A percentile compares a stretch with the other conserved stretches of the same genome.
Conservation (phyloP, 805 yeast genomes). For the Yamadazyma scolyti region DNA sequence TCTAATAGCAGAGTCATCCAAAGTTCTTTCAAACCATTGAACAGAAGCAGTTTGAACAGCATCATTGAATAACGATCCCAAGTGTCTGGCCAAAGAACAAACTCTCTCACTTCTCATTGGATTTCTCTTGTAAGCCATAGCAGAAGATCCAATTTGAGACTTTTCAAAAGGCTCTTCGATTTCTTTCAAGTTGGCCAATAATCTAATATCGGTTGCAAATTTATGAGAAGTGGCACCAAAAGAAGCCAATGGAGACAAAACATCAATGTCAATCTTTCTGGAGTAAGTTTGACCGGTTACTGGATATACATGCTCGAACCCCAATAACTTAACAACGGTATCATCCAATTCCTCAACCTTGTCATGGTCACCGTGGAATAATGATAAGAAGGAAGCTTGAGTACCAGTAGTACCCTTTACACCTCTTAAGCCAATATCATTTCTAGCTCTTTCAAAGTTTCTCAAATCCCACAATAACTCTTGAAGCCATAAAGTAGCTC, state of each 20-base stretch:
- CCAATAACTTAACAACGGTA: slow-evolving; percentile 87
- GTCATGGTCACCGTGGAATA: slow-evolving; percentile 96
- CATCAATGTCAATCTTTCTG: slow-evolving; percentile 95
- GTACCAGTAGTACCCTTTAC: slow-evolving; percentile 99
- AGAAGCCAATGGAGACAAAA: slow-evolving; percentile 86
- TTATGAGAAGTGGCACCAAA: slow-evolving; percentile 96
- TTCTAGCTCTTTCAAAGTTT: slow-evolving; percentile 92
- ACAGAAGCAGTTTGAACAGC: slow-evolving; percentile 96
- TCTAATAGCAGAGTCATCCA: slow-evolving; percentile 97
- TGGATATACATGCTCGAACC: slow-evolving; percentile 93
- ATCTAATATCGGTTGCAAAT: slow-evolving; percentile 94
- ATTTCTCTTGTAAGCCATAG: slow-evolving; percentile 99
- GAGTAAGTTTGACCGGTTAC: slow-evolving; percentile 99
- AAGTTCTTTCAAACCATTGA: slow-evolving; percentile 99
- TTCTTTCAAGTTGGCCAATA: slow-evolving; percentile 95
- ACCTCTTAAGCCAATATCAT: slow-evolving; percentile 94
- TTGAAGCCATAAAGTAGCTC: slow-evolving; percentile 97
- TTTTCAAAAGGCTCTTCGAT: slow-evolving; percentile 98
- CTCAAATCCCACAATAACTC: slow-evolving; percentile 97
- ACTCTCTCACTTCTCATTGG: slow-evolving; percentile 99
- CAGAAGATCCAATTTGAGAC: slow-evolving; percentile 96
- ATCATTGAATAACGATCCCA: slow-evolving; percentile 87
- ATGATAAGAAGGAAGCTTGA: slow-evolving; percentile 91
- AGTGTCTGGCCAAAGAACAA: slow-evolving; percentile 95
- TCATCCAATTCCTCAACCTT: slow-evolving; percentile 91